Base-by-base conservation (phyloP, 228 moss, liverwort and hornwort species). In the Sphagnum fallax region DNA sequence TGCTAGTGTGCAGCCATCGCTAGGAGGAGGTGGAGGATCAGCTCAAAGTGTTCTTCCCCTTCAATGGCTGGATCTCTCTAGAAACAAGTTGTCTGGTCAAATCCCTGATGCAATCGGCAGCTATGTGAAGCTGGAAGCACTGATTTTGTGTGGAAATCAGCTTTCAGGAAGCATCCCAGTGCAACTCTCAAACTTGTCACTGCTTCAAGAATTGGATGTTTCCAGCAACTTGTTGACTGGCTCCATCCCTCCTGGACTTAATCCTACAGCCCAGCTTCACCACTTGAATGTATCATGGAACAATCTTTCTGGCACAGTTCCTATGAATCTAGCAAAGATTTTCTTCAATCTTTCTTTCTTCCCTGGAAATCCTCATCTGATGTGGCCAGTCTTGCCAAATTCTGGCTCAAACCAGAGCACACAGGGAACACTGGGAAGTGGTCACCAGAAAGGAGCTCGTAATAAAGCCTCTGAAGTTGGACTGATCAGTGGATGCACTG, bases 241-340 rank as follows among this genome's bases (percentile, higher is more conserved):
- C 6, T 13, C 74, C 47, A 72, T 92, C 59, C 86, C 90, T 49
- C 58, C 16, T 14, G 67, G 75, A 62, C 82, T 90, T 52, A 32
- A 32, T 32, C 32, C 32, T 32, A 80, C 90, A 60, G 51, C 71
- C 53, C 67, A 48, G 60, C 86, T 92, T 48, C 73, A 72, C 50
- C 50, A 62, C 47, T 69, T 92, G 53, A 88, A 90, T 64, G 65
- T 92, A n/a, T 90, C 88, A 32, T 69, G 69, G 70, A 93, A 93
- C 71, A 75, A 86, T 60, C 82, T 94, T n/a, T 84, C 91, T 63
- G 94, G 94, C 49, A 52, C 72, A 50, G 73, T 94, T 47, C 91
- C 94, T 13, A 10, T 55, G 15, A 72, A 78, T 60, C 70, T 94
- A 8, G 60, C 47, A 12, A 52, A 69, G 8, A 72, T 68, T 66